Evolutionary conservation across 768 basidiomycete genomes (phyloP), one percentile per base, ranked within the genome.

Genomic region (Agaricus sinodeliciosus): DNA sequence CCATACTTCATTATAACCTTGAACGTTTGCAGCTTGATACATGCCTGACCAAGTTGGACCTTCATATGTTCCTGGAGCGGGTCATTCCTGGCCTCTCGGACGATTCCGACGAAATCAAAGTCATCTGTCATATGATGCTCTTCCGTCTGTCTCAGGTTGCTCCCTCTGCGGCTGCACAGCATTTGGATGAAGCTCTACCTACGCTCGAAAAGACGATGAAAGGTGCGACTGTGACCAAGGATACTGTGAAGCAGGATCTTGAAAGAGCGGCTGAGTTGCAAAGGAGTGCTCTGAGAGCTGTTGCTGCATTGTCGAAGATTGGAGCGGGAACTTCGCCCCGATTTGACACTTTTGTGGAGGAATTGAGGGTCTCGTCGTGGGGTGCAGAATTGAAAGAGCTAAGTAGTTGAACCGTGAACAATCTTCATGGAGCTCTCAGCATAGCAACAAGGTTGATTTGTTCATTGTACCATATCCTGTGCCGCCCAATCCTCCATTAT

Each of bases 71-170:
- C 74, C 76, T 97, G 19, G 77, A 75, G 19, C 80, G 84, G 43
- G 86, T 97, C 43, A 76, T 95, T 46, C 79, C 81, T 1, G 94
- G 92, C 1, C 80, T 98, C 11, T 73, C 78, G 2, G 96, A 99
- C 65, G 85, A 87, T 50, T 90, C 90, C 4, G 94, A 98, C 65
- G 96, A 98, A 65, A 90, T 99, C 74, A 97, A 97, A 68, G 92
- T 97, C 43, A 82, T 97, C 55, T 93, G 86, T 48, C 91, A 95
- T 67, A 90, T 99, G 82, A 88, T 95, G 74, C 78, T 98, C 36
- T 90, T 92, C 75, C 85, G 94, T 9, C 81, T 98, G 13, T 82
- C 92, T 7, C 86, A 89, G 60, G 79, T 94, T 13, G 87, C 92
- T 2, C 91, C 91, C 12, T 82, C 87, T 0, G 84, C 88, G 28